These are phyloP conservation scores for Polyrhizophydium stewartii DNA, from an alignment of 371 early-diverging fungal genomes.

Conservation along the genomic window DNA sequence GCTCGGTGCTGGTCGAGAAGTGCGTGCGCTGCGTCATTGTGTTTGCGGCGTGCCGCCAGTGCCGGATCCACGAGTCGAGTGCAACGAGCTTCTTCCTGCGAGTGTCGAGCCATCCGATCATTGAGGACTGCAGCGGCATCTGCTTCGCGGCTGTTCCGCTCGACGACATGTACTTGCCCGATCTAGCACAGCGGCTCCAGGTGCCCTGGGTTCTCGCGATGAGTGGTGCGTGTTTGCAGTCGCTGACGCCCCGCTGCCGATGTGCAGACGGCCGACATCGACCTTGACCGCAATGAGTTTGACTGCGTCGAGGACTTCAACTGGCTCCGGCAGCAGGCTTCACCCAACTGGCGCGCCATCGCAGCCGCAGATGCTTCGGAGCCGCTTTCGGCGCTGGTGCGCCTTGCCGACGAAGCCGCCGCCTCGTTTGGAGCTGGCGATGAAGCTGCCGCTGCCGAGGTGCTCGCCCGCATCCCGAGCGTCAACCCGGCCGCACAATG, in stretches of 20 bases:
- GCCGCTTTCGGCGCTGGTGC: no score
- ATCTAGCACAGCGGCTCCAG: no score
- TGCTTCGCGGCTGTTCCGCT: conserved; percentile 10
- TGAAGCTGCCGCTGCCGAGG: no score
- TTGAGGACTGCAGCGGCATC: conserved; percentile 65
- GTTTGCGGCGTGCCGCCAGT: conserved; percentile 71
- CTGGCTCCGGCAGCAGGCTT: conserved; percentile 72
- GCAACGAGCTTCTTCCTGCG: conserved; percentile 56
- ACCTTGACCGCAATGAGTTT: conserved; percentile 36
- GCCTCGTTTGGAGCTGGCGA: no score
- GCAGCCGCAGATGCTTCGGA: neutral
- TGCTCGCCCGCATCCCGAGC: no score
- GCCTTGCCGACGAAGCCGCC: no score
- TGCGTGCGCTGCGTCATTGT: conserved; percentile 52
- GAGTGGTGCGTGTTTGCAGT: no score
- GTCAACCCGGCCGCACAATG: no score
- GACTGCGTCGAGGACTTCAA: conserved; percentile 78
- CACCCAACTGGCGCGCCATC: conserved; percentile 58
- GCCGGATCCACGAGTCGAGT: conserved; percentile 68
- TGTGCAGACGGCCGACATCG: neutral
- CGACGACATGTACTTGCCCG: no score
- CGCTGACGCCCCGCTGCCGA: no score
- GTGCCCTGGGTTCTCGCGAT: no score
- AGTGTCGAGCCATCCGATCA: conserved; percentile 72
- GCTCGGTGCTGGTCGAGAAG: conserved; percentile 63